Conservation (phyloP, 2,329 filamentous ascomycete species). For the Penicillium sclerotiorum region DNA sequence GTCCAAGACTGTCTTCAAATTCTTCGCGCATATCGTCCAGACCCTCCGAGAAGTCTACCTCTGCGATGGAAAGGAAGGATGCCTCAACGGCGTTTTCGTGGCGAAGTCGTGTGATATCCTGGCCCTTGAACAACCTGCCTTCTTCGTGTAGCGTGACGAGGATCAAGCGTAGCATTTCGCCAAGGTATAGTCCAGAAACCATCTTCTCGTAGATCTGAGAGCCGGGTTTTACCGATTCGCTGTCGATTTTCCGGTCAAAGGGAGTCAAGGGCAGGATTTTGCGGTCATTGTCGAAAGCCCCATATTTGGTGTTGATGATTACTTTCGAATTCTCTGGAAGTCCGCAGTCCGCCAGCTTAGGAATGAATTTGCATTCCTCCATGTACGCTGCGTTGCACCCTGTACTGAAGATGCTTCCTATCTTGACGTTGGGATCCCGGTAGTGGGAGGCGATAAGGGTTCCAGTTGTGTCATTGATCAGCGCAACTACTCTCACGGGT, state of each 20-base stretch:
- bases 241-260: constrained; percentile 75
- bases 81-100: constrained; percentile 84
- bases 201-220: constrained; percentile 97
- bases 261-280: constrained; percentile 64
- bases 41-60: constrained; percentile 91
- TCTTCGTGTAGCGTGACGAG: constrained; percentile 81
- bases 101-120: constrained; percentile 75
- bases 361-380: constrained; percentile 80
- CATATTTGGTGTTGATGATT: constrained; percentile 94
- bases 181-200: constrained; percentile 89
- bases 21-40: constrained; percentile 79
- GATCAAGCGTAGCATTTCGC: constrained; percentile 86
- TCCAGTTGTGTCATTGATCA: constrained; percentile 94
- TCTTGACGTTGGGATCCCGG: constrained; percentile 80
- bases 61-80: constrained; percentile 85
- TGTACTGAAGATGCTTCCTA: constrained; percentile 94
- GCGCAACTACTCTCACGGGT: constrained; percentile 79
- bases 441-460: constrained; percentile 92
- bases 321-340: constrained; percentile 74
- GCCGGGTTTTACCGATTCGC: constrained; percentile 83
- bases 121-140: constrained; percentile 73
- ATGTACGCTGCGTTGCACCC: constrained; percentile 96
- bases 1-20: constrained; percentile 71
- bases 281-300: constrained; percentile 87
- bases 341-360: constrained; percentile 81